Conservation (phyloP, 2,329 filamentous ascomycete species). For the Epichloe uncinata region DNA sequence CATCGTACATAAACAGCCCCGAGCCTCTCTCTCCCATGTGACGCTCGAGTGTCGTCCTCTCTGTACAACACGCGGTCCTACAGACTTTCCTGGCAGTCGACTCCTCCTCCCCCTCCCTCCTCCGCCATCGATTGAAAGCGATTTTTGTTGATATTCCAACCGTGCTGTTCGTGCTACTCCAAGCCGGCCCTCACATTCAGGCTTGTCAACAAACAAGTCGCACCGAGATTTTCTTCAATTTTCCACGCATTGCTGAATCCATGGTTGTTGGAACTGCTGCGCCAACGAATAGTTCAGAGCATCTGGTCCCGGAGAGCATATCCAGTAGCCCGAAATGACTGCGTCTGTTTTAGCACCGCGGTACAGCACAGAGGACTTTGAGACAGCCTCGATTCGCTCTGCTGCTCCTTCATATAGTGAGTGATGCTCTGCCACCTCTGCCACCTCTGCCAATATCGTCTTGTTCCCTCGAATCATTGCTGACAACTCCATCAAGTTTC, state of each 20-base stretch:
- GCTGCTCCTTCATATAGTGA: conserved; percentile 55
- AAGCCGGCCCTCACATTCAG: not conserved
- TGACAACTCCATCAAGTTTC: conserved; percentile 32
- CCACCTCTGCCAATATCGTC: not conserved
- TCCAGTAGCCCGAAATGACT: conserved; percentile 16
- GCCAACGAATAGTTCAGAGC: not conserved
- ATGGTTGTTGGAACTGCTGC: not conserved
- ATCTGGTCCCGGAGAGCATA: not conserved
- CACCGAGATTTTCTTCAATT: not conserved
- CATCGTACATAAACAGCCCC: not conserved
- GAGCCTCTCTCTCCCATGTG: not conserved
- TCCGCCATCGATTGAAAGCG: not conserved
- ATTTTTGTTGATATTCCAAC: not conserved
- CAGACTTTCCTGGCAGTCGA: not conserved
- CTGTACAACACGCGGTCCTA: too few relatives aligned
- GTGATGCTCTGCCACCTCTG: conserved; percentile 15
- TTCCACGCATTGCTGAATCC: not conserved
- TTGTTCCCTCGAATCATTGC: not conserved
- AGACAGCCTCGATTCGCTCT: conserved; percentile 53
- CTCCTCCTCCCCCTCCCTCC: not conserved
- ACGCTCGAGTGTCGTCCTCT: not conserved
- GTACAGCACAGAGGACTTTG: conserved; percentile 42
- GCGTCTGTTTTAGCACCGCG: conserved; percentile 18
- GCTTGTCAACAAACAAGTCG: not conserved
- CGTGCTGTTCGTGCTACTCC: not conserved